Base-by-base conservation (phyloP, 345 rosid genomes). In the Limnanthes douglasii region DNA sequence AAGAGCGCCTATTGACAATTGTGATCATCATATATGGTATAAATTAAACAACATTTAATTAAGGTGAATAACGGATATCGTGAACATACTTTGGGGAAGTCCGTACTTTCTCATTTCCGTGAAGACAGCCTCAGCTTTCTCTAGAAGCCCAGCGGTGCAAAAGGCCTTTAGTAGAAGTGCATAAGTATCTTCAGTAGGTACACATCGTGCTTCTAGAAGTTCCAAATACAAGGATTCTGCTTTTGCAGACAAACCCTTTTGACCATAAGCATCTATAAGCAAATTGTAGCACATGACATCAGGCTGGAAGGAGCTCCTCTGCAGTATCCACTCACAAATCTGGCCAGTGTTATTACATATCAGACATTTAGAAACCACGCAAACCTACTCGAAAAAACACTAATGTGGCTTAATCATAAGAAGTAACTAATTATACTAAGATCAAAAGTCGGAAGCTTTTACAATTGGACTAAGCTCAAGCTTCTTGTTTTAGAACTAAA, bases 101-200 rank as follows among this genome's bases (percentile, higher is more conserved):
- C 77, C 68, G 58, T 59, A 53, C 32, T 75, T 78, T 48, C 65
- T 59, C 88, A 86, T 78, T 62, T 86, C 97, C 0, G 73, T 37
- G 59, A 78, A 65, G 37, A 75, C 72, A 9, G 82, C 85, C 51
- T 75, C 88, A 20, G 88, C 83, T 60, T 78, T 82, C 41, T 57
- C 72, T 21, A 46, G 57, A 37, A 62, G 41, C 28, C 94, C 75
- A 7, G 61, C 54, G 26, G 26, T 60, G 68, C 93, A 82, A 45
- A 75, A 86, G 13, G 86, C 75, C 45, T 69, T 86, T 11, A 86
- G 19, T 44, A 86, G 97, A 61, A 75, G 75, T 8, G 93, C 93
- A 28, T 82, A 86, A 29, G 97, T 86, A 35, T 82, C 85, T 54
- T 86, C 94, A 0, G 86, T 86, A 26, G 94, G 97, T 27, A 78